Evolutionary conservation across 441 rosid genomes (phyloP).

Genomic region (Syzygium malaccense): DNA sequence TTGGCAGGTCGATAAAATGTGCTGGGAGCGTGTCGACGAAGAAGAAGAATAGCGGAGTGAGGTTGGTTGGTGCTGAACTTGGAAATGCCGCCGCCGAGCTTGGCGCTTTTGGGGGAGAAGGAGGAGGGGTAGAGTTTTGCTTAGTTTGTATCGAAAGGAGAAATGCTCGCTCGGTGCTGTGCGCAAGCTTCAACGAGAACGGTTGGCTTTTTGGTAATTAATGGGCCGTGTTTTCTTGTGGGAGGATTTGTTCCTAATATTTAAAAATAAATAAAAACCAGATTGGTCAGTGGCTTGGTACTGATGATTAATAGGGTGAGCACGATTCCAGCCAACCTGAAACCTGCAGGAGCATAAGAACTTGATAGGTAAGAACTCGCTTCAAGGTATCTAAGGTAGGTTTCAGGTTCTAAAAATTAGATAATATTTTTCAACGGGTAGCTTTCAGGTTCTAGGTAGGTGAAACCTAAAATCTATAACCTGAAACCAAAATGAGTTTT

Average conservation of each 20-base stretch:
- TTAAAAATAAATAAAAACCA: not conserved
- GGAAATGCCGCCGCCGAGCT: constrained; percentile 43
- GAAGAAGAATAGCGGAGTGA: not conserved
- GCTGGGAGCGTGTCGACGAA: not conserved
- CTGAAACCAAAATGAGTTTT: too few relatives aligned
- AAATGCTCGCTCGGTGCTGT: not conserved
- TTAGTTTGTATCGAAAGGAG: constrained; percentile 47
- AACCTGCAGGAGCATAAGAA: too few relatives aligned
- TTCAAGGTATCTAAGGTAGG: too few relatives aligned
- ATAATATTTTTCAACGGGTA: too few relatives aligned
- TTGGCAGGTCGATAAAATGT: not conserved
- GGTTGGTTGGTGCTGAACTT: not conserved
- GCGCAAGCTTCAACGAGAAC: not conserved
- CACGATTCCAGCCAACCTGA: too few relatives aligned
- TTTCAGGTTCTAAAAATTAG: too few relatives aligned
- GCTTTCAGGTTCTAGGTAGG: too few relatives aligned
- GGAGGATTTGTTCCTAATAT: not conserved
- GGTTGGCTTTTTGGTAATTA: not conserved
- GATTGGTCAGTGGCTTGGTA: too few relatives aligned
- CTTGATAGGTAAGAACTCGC: too few relatives aligned
- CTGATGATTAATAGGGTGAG: too few relatives aligned
- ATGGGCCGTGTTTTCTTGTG: not conserved
- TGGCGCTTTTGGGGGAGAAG: constrained; percentile 33
- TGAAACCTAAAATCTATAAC: too few relatives aligned
- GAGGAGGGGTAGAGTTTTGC: constrained; percentile 15